Evolutionary conservation across 208 protist species (phyloP).

Genomic region (Naegleria lovaniensis): DNA sequence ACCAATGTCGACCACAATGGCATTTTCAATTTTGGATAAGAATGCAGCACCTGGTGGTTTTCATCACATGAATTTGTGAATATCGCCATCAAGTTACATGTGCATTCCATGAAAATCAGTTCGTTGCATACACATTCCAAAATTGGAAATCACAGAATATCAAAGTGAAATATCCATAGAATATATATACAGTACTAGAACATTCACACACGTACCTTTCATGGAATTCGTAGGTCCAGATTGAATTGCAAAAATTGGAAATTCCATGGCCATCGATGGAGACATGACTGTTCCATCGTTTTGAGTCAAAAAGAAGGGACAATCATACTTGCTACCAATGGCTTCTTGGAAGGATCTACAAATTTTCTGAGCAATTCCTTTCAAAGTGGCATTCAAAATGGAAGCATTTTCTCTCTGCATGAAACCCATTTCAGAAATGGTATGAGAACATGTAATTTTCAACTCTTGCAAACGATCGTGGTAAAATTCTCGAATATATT

Average conservation of each 20-base stretch:
- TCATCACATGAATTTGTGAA: no score
- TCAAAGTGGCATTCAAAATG: not conserved
- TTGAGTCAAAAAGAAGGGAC: not conserved
- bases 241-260: slow-evolving; percentile 6
- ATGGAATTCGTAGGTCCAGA: not conserved
- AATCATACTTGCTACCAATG: not conserved
- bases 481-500: not conserved
- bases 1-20: not conserved
- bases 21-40: not conserved
- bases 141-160: no score
- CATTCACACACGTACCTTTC: no score
- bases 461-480: not conserved
- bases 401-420: not conserved
- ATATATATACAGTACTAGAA: no score
- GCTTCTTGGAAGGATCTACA: not conserved
- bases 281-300: not conserved
- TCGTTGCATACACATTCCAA: no score
- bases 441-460: not conserved
- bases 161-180: no score
- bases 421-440: not conserved
- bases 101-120: no score
- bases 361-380: not conserved
- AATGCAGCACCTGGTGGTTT: no score
- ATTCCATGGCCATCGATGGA: not conserved
- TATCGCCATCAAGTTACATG: no score